phyloP scores from a whole-genome alignment of 2,329 filamentous ascomycete species.

The Xylariaceae sp. region DNA sequence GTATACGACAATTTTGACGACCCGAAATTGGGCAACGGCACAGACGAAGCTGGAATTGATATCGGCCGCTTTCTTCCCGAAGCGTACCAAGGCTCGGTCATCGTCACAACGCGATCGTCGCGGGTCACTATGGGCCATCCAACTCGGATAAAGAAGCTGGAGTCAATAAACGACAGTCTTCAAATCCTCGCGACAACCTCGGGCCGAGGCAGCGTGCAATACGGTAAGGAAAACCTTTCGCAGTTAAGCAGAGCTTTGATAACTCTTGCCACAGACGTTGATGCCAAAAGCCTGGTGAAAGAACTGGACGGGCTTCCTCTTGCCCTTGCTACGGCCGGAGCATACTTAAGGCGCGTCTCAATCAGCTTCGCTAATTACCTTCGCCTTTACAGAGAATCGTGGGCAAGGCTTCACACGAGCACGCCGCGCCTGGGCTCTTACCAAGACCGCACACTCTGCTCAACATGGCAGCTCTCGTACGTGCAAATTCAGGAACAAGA shows the following conservation, averaged over 20 bases:
- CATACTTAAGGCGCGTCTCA: slow-evolving; percentile 9
- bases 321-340: slow-evolving; percentile 17
- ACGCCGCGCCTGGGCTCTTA: slow-evolving; percentile 18
- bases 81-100: slow-evolving; percentile 48
- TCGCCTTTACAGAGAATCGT: slow-evolving; percentile 15
- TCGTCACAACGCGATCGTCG: slow-evolving; percentile 50
- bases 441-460: slow-evolving; percentile 22
- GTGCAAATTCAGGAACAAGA: slow-evolving; percentile 15
- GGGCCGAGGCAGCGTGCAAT: background rate
- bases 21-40: slow-evolving; percentile 36
- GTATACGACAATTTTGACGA: slow-evolving; percentile 53
- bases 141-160: slow-evolving; percentile 45
- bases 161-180: slow-evolving; percentile 9
- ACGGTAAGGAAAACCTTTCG: background rate
- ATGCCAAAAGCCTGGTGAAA: slow-evolving; percentile 7
- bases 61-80: slow-evolving; percentile 42
- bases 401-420: slow-evolving; percentile 10
- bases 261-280: background rate
- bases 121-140: slow-evolving; percentile 42
- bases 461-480: slow-evolving; percentile 22
- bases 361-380: slow-evolving; percentile 11
- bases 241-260: too few species aligned
- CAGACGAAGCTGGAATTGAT: slow-evolving; percentile 38
- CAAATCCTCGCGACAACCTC: slow-evolving; percentile 7
- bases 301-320: slow-evolving; percentile 23